A percentile compares a stretch with the other conserved stretches of the same genome.
These are phyloP conservation scores for Hemisphaericaspora nanyangensis DNA, from an alignment of 805 yeast genomes.

Conservation along the genomic window DNA sequence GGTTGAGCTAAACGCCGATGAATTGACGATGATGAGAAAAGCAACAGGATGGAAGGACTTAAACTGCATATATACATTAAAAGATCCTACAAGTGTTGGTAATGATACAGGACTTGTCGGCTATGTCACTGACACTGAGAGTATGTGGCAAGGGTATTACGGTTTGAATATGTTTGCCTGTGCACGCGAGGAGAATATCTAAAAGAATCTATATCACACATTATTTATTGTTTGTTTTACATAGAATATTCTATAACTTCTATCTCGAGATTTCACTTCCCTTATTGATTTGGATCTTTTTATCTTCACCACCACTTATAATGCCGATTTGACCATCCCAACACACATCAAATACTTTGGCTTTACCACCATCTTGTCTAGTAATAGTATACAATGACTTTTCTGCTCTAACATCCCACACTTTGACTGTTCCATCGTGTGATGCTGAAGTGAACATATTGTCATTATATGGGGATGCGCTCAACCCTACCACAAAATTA, in stretches of 20 bases:
- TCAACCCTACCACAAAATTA: conserved; percentile 81
- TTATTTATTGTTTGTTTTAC: neutral
- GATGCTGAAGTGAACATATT: conserved; percentile 86
- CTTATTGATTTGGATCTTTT: conserved; percentile 79
- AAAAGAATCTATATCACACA: neutral
- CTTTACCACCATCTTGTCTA: conserved; percentile 56
- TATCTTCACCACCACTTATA: conserved; percentile 91
- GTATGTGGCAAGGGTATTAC: conserved; percentile 77
- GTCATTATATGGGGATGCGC: conserved; percentile 71
- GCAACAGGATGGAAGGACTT: conserved; percentile 59
- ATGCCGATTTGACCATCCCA: conserved; percentile 83
- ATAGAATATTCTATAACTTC: conserved; percentile 4
- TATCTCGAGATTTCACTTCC: conserved; percentile 26
- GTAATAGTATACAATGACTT: conserved; percentile 77
- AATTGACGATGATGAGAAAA: conserved; percentile 50
- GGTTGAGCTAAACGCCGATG: conserved; percentile 72
- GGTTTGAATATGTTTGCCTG: conserved; percentile 60
- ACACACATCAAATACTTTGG: conserved; percentile 79
- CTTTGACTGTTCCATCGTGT: conserved; percentile 93
- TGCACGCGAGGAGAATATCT: conserved; percentile 25
- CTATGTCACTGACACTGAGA: conserved; percentile 60
- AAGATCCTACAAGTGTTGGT: conserved; percentile 6
- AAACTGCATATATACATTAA: conserved; percentile 10
- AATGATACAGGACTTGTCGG: conserved; percentile 42
- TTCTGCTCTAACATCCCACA: conserved; percentile 93